These are phyloP conservation scores for Psilocybe mexicana DNA, from an alignment of 1,284 basidiomycete genomes.

Conservation along the genomic window DNA sequence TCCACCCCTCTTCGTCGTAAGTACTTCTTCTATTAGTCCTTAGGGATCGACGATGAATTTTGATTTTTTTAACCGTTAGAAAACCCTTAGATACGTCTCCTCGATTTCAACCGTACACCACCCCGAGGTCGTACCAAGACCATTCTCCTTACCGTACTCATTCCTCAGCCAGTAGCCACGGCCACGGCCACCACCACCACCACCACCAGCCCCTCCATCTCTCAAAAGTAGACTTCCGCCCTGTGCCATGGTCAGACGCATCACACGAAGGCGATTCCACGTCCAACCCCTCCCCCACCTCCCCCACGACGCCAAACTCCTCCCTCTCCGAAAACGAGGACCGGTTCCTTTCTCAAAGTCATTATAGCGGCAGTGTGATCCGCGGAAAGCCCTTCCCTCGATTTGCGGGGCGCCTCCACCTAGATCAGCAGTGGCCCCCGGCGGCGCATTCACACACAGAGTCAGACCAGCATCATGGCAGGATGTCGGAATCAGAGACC, in stretches of 20 bases:
- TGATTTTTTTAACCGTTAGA: constrained; percentile 14
- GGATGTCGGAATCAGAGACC: constrained; percentile 17
- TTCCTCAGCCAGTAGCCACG: constrained; percentile 20
- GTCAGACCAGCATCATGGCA: constrained; percentile 4
- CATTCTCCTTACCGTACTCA: constrained; percentile 19
- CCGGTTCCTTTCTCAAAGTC: constrained; percentile 2
- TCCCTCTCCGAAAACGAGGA: constrained; percentile 30
- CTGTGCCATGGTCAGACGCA: constrained; percentile 29
- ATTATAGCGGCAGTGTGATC: constrained; percentile 10
- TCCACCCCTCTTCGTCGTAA: constrained; percentile 34
- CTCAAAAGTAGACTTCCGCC: constrained; percentile 18
- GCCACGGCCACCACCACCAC: constrained; percentile 2
- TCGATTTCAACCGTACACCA: constrained; percentile 28
- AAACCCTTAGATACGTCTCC: constrained; percentile 25
- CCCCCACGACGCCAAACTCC: constrained; percentile 46
- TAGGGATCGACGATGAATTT: not conserved
- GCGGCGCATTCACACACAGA: constrained; percentile 11
- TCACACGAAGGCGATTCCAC: constrained; percentile 39
- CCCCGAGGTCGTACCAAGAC: constrained; percentile 26
- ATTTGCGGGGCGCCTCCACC: constrained; percentile 17
- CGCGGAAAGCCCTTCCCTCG: constrained; percentile 20
- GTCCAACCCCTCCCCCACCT: constrained; percentile 48
- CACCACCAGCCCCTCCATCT: constrained; percentile 8
- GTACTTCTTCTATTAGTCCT: constrained; percentile 15
- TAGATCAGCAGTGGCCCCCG: constrained; percentile 12